Conservation (phyloP, 2,329 filamentous ascomycete species). For the Beauveria scarabaeidicola region DNA sequence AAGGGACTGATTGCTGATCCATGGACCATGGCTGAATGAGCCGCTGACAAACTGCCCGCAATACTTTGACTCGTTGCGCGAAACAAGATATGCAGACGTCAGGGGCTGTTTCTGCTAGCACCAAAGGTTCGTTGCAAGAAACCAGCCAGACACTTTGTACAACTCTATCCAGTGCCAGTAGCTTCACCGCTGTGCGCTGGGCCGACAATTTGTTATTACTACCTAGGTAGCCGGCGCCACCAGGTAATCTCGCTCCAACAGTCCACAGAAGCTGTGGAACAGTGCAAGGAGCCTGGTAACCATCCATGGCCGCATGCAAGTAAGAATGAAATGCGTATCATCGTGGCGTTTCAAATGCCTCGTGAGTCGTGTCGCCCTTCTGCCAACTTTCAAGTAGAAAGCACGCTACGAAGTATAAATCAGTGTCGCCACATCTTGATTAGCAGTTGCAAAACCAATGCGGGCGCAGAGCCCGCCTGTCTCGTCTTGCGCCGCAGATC, state of each 20-base stretch:
- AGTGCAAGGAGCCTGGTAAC: not conserved
- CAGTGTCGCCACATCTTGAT: not conserved
- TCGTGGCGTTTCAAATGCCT: not conserved
- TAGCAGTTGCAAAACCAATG: not conserved
- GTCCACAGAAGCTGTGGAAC: not conserved
- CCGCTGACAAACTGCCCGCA: not conserved
- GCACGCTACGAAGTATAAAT: not conserved
- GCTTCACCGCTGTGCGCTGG: slow-evolving; percentile 3
- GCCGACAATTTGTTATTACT: not conserved
- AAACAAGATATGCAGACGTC: not conserved
- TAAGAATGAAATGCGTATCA: not conserved
- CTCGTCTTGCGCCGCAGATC: slow-evolving; percentile 1
- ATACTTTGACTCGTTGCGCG: not conserved
- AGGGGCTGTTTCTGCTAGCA: slow-evolving; percentile 8
- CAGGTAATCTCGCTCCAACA: not conserved
- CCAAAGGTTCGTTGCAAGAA: not conserved
- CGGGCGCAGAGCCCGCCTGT: not conserved
- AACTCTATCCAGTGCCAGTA: not conserved
- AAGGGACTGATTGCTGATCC: not conserved
- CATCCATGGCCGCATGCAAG: not conserved
- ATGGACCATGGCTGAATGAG: not conserved
- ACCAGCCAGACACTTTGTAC: not conserved
- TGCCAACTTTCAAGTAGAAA: not conserved
- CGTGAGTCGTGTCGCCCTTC: not conserved
- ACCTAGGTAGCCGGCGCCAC: slow-evolving; percentile 4